Evolutionary conservation across 2,329 filamentous ascomycete species (phyloP).

Genomic region (Paraphaeosphaeria minitans): DNA sequence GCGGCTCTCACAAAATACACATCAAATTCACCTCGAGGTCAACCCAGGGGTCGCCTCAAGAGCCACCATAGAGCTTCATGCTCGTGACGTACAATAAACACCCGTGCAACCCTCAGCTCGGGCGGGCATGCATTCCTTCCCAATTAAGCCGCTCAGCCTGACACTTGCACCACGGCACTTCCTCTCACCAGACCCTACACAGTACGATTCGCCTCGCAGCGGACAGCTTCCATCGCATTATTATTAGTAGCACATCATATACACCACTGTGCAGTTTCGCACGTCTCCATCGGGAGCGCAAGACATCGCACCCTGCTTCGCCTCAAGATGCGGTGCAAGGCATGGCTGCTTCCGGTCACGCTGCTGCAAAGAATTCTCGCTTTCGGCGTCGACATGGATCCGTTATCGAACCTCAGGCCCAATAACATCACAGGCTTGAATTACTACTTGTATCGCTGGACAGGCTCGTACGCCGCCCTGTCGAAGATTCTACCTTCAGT

Average conservation of each 20-base stretch:
- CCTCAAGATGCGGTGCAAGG: not conserved
- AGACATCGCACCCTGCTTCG: not conserved
- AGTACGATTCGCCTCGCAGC: not conserved
- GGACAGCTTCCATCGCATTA: not conserved
- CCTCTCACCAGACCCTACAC: not conserved
- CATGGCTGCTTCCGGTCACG: slow-evolving; percentile 3
- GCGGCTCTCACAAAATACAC: too few species aligned
- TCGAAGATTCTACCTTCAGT: not conserved
- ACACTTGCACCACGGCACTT: not conserved
- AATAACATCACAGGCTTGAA: slow-evolving; percentile 7
- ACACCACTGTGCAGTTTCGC: not conserved
- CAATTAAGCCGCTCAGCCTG: not conserved
- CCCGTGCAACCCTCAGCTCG: not conserved
- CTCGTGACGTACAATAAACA: not conserved
- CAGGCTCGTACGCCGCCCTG: not conserved
- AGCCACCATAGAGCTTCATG: not conserved
- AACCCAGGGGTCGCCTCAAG: not conserved
- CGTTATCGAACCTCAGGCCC: slow-evolving; percentile 8
- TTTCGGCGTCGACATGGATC: slow-evolving; percentile 4
- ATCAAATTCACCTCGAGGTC: too few species aligned
- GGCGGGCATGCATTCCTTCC: not conserved
- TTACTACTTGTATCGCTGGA: slow-evolving; percentile 11
- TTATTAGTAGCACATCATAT: not conserved
- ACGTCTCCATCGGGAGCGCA: not conserved
- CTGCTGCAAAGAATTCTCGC: not conserved